phyloP scores from a whole-genome alignment of 352 stramenopile genomes.

The Pythium aphanidermatum region DNA sequence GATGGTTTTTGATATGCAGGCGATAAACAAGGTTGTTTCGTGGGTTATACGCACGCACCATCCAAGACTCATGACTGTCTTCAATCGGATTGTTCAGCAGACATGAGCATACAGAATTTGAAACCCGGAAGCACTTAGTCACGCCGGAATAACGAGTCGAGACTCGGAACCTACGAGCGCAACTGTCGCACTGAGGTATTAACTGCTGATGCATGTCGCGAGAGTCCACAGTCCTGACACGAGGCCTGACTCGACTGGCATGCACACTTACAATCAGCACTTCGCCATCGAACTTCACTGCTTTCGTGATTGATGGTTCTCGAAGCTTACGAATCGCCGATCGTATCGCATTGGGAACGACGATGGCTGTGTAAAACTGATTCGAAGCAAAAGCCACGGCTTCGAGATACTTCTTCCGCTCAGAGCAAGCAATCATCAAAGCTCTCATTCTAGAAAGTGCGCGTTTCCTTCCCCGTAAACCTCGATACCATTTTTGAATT shows the following conservation, averaged over 20 bases:
- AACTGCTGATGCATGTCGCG: too few relatives aligned
- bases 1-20: slow-evolving; percentile 32
- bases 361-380: slow-evolving; percentile 25
- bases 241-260: too few relatives aligned
- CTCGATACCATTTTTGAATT: slow-evolving; percentile 64
- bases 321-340: slow-evolving; percentile 25
- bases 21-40: slow-evolving; percentile 46
- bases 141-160: slow-evolving; percentile 21
- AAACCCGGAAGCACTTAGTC: slow-evolving; percentile 25
- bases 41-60: slow-evolving; percentile 67
- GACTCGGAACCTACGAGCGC: slow-evolving; percentile 42
- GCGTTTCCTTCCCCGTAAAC: slow-evolving; percentile 28
- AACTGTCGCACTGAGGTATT: slow-evolving; percentile 43
- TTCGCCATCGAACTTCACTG: slow-evolving; percentile 52
- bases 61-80: slow-evolving; percentile 15
- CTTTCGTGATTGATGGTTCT: slow-evolving; percentile 33
- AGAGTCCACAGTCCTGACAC: too few relatives aligned
- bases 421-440: slow-evolving; percentile 22
- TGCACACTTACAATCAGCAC: slow-evolving; percentile 55
- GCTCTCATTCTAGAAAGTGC: slow-evolving; percentile 22
- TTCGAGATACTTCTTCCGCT: slow-evolving; percentile 26
- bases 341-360: slow-evolving; percentile 27
- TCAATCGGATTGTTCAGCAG: slow-evolving; percentile 17
- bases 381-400: slow-evolving; percentile 22
- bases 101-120: slow-evolving; percentile 40